Conservation (phyloP, 108 stramenopile species). For the Schizochytrium sp. region DNA sequence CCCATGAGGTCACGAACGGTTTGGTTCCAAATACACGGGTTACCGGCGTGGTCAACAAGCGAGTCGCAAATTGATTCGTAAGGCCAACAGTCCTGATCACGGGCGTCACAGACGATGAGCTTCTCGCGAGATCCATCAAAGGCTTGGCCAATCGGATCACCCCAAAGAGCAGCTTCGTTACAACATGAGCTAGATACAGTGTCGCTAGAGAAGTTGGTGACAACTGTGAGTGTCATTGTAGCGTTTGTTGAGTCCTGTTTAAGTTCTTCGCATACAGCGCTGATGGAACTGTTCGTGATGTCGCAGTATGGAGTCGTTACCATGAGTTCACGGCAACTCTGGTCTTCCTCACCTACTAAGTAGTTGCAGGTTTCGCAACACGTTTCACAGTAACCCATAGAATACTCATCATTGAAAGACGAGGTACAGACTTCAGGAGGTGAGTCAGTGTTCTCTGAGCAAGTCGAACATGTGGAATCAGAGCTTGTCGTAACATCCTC, state of each 20-base stretch:
- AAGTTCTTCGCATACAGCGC: neutral
- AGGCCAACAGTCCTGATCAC: conserved; percentile 3
- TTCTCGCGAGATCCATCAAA: conserved; percentile 45
- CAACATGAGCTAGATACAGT: neutral
- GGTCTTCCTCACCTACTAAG: neutral
- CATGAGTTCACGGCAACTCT: conserved; percentile 18
- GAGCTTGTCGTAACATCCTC: too few relatives aligned
- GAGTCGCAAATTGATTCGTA: neutral
- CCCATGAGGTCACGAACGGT: neutral
- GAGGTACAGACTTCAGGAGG: neutral
- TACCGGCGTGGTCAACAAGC: conserved; percentile 14
- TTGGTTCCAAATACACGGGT: conserved; percentile 30
- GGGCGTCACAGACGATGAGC: conserved; percentile 46
- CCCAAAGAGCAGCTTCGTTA: neutral
- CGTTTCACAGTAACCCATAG: neutral
- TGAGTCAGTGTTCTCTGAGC: neutral
- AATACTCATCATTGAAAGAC: neutral
- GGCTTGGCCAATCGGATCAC: neutral
- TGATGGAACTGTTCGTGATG: neutral
- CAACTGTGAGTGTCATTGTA: neutral
- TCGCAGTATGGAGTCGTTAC: neutral
- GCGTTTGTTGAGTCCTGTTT: neutral
- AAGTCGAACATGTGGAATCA: too few relatives aligned
- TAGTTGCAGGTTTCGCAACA: conserved; percentile 19
- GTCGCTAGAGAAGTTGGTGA: neutral